Conservation (phyloP, 306 rosid genomes). For the Casuarina equisetifolia region DNA sequence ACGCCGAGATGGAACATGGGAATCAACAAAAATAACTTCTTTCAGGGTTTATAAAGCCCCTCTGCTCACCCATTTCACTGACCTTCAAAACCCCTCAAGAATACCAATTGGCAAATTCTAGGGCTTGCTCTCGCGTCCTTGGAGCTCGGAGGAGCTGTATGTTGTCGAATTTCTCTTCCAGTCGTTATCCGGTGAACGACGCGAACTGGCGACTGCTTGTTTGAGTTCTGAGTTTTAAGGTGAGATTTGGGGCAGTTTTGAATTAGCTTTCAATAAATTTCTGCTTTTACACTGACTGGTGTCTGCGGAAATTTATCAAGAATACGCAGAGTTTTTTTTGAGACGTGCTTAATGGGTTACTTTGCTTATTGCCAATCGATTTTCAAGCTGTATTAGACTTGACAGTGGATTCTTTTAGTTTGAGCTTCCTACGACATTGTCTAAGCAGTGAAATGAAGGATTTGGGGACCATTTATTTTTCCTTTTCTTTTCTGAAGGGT, state of each 20-base stretch:
- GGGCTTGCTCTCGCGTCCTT: constrained; percentile 11
- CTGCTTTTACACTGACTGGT: constrained; percentile 3
- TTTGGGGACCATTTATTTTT: background rate
- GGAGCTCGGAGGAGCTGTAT: background rate
- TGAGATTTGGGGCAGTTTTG: background rate
- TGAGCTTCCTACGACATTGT: background rate
- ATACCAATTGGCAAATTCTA: background rate
- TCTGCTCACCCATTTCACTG: constrained; percentile 7
- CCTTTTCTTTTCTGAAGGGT: background rate
- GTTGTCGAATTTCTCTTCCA: background rate
- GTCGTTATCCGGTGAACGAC: background rate
- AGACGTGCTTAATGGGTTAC: background rate
- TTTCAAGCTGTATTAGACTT: background rate
- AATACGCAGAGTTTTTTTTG: background rate
- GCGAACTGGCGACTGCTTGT: background rate
- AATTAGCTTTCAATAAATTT: constrained; percentile 6
- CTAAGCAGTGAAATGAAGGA: background rate
- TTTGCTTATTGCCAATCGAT: background rate
- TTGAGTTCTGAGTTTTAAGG: background rate
- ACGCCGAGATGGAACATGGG: constrained; percentile 20
- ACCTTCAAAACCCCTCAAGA: background rate
- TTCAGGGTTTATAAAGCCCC: constrained; percentile 5
- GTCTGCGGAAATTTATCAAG: constrained; percentile 3
- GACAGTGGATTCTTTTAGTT: background rate
- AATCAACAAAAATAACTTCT: constrained; percentile 1